Percentiles rank a stretch among this genome's conserved stretches.
Conservation (phyloP, 768 basidiomycete species). For the Mycena capillaripes region DNA sequence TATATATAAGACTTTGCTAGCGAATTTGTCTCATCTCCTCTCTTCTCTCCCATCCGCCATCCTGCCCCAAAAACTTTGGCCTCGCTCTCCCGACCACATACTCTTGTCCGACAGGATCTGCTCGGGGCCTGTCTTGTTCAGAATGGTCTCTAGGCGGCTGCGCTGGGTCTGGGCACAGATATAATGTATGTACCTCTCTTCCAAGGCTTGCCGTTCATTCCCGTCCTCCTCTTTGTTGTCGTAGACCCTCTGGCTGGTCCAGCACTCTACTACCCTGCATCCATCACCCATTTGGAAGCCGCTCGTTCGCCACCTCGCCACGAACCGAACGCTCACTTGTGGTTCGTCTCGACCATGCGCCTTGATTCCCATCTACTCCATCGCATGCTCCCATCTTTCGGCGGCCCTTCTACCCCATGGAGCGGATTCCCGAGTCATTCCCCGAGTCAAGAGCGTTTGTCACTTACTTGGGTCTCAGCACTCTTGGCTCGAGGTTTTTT, state of each 20-base stretch:
- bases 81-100: background rate
- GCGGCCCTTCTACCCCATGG: conserved; percentile 18
- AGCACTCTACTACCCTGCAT: background rate
- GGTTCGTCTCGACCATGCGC: conserved; percentile 17
- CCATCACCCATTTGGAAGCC: background rate
- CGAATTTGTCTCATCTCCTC: background rate
- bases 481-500: background rate
- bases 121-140: background rate
- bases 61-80: background rate
- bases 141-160: background rate
- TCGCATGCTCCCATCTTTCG: conserved; percentile 16
- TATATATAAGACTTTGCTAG: conserved; percentile 19
- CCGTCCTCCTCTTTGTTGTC: background rate
- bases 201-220: background rate
- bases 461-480: background rate
- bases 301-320: background rate
- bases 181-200: background rate
- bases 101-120: background rate
- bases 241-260: background rate
- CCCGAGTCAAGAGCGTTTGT: conserved; percentile 20
- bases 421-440: conserved; percentile 32
- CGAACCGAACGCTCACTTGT: conserved; percentile 14
- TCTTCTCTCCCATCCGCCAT: background rate
- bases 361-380: background rate
- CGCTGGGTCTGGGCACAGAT: background rate